Evolutionary conservation across 495 filamentous ascomycete genomes (phyloP), one percentile per base, ranked within the genome.

Genomic region (Penicillium maclennaniae): DNA sequence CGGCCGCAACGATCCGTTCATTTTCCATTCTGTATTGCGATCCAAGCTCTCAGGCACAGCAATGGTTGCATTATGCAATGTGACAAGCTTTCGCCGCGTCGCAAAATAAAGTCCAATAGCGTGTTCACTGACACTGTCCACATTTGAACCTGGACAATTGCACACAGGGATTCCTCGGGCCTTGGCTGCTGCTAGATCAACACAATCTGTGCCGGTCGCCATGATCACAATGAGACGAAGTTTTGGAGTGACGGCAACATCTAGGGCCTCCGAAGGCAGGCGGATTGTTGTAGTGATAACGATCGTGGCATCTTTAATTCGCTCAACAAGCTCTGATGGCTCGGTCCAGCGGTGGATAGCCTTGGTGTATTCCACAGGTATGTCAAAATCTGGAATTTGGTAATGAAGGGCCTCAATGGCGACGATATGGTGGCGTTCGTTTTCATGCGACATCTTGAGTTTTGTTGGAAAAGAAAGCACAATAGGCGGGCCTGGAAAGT

Each of bases 81-180:
- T 23, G 23, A 23, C 23, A 23, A 23, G 23, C 23, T 23, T 23
- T 23, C 23, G 23, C 5, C 23, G 23, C 23, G 23, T 23, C 2
- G 23, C 23, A 5, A 23, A 23, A 23, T 23, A 23, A 23, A 23
- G 23, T 23, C 23, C 23, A 23, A 23, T 23, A 5, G 23, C 23
- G 62, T 83, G 79, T 57, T 83, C 80, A n/a, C 69, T 73, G 3
- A 83, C 80, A 10, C 69, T 65, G 17, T 75, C 75, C 9, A 75
- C 67, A 47, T 80, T 82, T 26, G 75, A 72, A 10, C 68, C 68
- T 12, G 79, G 79, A 1, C 70, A 72, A 61, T 80, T 76, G 43
- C 61, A 63, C 0, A 83, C 74, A 0, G 60, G 54, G 44, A 83
- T 68, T 1, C 74, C 73, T 4, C 73, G 68, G 9, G 66, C 69